Conservation (phyloP, 331 rosid species). For the Rosa hybrid region DNA sequence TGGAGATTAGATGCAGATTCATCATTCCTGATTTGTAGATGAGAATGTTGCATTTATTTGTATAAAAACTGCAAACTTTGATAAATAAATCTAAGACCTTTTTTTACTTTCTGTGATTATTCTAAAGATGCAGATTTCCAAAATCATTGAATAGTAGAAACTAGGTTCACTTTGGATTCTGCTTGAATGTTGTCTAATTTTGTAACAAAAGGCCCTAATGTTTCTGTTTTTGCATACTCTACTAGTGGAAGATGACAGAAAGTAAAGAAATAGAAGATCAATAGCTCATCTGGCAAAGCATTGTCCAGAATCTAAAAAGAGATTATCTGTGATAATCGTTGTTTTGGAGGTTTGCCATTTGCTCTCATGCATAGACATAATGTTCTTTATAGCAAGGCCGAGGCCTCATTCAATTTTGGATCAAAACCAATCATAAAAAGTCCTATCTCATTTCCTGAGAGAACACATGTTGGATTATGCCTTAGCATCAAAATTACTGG, state of each 20-base stretch:
- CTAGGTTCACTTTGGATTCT: neutral
- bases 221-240: neutral
- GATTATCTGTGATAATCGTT: constrained; percentile 16
- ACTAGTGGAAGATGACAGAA: constrained; percentile 2
- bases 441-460: constrained; percentile 31
- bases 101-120: no score
- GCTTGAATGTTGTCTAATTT: neutral
- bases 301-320: neutral
- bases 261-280: neutral
- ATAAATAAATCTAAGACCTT: neutral
- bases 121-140: no score
- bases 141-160: no score
- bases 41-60: neutral
- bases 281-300: neutral
- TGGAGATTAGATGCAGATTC: neutral
- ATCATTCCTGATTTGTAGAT: neutral
- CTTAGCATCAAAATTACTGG: constrained; percentile 16
- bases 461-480: constrained; percentile 12
- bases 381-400: constrained; percentile 37
- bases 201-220: neutral
- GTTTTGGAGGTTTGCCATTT: constrained; percentile 24
- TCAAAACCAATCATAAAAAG: constrained; percentile 28
- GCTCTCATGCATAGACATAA: constrained; percentile 42
- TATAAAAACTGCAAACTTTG: no score
- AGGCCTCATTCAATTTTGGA: constrained; percentile 32